Evolutionary conservation across 2,329 filamentous ascomycete genomes (phyloP), one percentile per base, ranked within the genome.

Genomic region (Hymenoscyphus albidus): DNA sequence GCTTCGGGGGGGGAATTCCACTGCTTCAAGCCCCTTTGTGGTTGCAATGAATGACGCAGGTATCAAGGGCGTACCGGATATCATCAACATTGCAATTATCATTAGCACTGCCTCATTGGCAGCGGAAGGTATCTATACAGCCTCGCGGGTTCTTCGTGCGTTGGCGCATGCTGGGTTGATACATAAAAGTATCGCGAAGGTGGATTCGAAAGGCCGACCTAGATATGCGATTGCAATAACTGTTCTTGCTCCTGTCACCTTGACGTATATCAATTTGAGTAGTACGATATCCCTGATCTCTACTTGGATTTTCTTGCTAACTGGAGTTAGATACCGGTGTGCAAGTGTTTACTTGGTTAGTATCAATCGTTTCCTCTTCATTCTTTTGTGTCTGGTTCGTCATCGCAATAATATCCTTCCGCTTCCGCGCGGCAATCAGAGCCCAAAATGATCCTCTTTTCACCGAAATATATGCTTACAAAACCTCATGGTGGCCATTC

Each of bases 341-440:
- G 3, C 62, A 56, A 22, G 66, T 68, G n/a, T 68, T 69, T 32
- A 67, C 56, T 10, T 69, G 63, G 63, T 61, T 69, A 2, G 65
- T 67, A 16, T 58, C 65, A 1, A 65, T 69, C 10, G 62, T 64
- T 14, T 60, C 57, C 12, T 61, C 62, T 1, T 63, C 61, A 4
- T 65, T 60, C 35, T 65, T 69, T 59, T 56, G 68, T 4, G 62
- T 64, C 16, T 88, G 86, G 85, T 82, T 84, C 70, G 80, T 83
- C 65, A 88, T 88, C 65, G 82, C 85, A 9, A 78, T 88, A 67
- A 82, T 85, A 0, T 88, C 84, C 0, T 76, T 88, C 32, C 85
- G 86, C 44, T 89, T 88, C 77, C 84, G 86, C 42, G 75, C 79
- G 9, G 86, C 79, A 5, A 76, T 88, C 64, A 78, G 78, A 56